These are phyloP conservation scores for Pleurotus tuoliensis DNA, from an alignment of 768 basidiomycete genomes.

Conservation along the genomic window DNA sequence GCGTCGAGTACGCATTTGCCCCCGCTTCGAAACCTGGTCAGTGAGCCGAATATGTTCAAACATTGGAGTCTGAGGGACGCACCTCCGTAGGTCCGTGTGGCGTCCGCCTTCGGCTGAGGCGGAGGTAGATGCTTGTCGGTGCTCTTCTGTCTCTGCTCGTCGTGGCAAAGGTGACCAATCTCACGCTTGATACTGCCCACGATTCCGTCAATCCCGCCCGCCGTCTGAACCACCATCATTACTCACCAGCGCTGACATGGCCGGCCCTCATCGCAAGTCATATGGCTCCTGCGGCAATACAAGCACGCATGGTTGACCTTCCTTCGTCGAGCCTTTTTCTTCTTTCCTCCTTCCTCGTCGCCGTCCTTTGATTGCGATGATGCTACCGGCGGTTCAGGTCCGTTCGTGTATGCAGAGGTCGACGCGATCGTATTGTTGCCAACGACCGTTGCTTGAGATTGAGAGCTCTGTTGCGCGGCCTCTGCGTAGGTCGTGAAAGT, in stretches of 20 bases:
- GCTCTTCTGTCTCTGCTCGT: slow-evolving; percentile 65
- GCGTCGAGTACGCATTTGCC: slow-evolving; percentile 13
- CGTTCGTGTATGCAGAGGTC: not conserved
- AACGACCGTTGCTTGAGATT: not conserved
- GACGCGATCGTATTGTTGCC: not conserved
- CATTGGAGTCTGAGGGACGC: slow-evolving; percentile 14
- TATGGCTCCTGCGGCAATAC: slow-evolving; percentile 89
- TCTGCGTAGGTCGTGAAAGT: slow-evolving; percentile 5
- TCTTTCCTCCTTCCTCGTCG: slow-evolving; percentile 39
- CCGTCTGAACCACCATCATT: not conserved
- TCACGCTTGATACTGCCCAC: slow-evolving; percentile 84
- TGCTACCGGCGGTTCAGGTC: not conserved
- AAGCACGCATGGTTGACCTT: slow-evolving; percentile 94
- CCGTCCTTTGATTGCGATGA: slow-evolving; percentile 19
- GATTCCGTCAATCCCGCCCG: not conserved
- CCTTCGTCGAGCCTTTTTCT: slow-evolving; percentile 61
- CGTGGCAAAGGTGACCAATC: slow-evolving; percentile 92
- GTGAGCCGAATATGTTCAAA: not conserved
- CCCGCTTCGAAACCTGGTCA: slow-evolving; percentile 21
- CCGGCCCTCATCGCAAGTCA: slow-evolving; percentile 86
- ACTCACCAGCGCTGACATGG: slow-evolving; percentile 93
- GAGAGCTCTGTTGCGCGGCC: slow-evolving; percentile 2
- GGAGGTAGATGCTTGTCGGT: slow-evolving; percentile 30
- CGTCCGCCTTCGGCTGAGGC: slow-evolving; percentile 23
- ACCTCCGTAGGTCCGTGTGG: slow-evolving; percentile 42